Evolutionary conservation across 129 eudicot species (phyloP).

Genomic region (Scalesia atractyloides): DNA sequence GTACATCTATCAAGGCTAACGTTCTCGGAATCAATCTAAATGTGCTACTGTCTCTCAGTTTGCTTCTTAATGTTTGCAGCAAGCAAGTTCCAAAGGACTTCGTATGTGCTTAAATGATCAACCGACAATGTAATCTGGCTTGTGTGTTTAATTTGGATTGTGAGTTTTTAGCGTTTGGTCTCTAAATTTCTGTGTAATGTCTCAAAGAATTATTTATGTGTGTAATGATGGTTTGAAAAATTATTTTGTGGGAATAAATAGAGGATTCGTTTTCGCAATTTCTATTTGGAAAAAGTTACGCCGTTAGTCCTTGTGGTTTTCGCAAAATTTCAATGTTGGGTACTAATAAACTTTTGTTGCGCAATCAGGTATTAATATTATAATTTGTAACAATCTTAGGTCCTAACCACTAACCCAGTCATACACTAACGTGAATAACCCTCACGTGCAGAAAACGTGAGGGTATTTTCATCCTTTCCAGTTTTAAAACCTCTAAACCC

Average conservation of each 20-base stretch:
- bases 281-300: too few relatives aligned
- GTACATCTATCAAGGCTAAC: slow-evolving; percentile 67
- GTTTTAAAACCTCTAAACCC: too few relatives aligned
- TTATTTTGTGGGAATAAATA: slow-evolving; percentile 7
- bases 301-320: too few relatives aligned
- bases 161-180: slow-evolving; percentile 12
- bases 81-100: slow-evolving; percentile 57
- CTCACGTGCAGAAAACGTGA: too few relatives aligned
- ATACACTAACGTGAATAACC: too few relatives aligned
- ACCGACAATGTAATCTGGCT: background rate
- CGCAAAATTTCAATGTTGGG: too few relatives aligned
- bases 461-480: too few relatives aligned
- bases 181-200: slow-evolving; percentile 5
- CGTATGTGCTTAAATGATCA: slow-evolving; percentile 40
- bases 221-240: slow-evolving; percentile 8
- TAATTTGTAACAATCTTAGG: too few relatives aligned
- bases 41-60: slow-evolving; percentile 57
- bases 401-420: too few relatives aligned
- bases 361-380: too few relatives aligned
- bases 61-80: slow-evolving; percentile 62
- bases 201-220: background rate
- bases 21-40: slow-evolving; percentile 65
- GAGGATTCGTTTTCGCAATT: too few relatives aligned
- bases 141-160: background rate
- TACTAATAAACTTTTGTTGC: too few relatives aligned